Evolutionary conservation across 306 rosid genomes (phyloP).

Genomic region (Pachyrhizus erosus): DNA sequence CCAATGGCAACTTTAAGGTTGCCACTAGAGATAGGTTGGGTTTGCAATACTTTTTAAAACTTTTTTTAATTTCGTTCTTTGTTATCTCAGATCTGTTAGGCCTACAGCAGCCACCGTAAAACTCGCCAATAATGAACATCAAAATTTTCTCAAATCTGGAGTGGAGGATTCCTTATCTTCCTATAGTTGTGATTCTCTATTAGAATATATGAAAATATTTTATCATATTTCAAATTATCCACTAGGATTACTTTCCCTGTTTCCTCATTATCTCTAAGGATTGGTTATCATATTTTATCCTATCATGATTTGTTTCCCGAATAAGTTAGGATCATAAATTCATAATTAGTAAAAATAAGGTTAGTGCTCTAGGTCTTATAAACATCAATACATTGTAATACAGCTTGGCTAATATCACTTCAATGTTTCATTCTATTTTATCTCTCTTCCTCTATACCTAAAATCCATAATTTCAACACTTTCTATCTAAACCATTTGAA

Average conservation of each 20-base stretch:
- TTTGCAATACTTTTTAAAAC: not conserved
- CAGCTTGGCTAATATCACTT: not conserved
- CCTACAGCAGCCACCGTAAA: not conserved
- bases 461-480: not conserved
- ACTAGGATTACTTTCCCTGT: not conserved
- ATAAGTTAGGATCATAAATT: not conserved
- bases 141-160: not conserved
- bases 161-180: not conserved
- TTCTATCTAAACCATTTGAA: constrained; percentile 27
- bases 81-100: not conserved
- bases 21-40: not conserved
- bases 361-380: not conserved
- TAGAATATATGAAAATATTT: not conserved
- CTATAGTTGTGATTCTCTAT: not conserved
- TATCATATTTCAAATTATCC: not conserved
- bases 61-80: not conserved
- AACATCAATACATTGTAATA: not conserved
- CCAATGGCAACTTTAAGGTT: constrained; percentile 9
- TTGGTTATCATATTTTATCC: not conserved
- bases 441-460: not conserved
- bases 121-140: not conserved
- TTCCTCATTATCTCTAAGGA: not conserved
- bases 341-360: not conserved
- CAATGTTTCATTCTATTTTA: not conserved
- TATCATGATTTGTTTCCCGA: not conserved